Conservation (phyloP, 164 flowering plant species). For the Vitis rotundifolia region DNA sequence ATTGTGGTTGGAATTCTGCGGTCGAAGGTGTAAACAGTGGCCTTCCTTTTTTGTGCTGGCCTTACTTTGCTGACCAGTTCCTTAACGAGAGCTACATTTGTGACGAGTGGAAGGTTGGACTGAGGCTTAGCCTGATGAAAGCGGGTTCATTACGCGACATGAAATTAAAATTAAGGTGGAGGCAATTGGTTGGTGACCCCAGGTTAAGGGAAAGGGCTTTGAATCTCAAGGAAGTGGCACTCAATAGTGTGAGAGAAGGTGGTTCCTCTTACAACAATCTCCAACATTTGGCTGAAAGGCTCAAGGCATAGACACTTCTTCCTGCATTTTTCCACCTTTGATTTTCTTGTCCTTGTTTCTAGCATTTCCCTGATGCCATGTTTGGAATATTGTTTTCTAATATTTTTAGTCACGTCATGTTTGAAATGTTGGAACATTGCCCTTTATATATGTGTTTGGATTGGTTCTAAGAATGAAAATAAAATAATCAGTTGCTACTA, state of each 20-base stretch:
- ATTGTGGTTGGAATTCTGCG: constrained; percentile 72
- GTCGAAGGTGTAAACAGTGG: constrained; percentile 49
- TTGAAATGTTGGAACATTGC: no score
- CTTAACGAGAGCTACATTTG: constrained; percentile 37
- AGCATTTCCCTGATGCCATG: no score
- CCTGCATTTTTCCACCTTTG: no score
- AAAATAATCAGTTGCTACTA: no score
- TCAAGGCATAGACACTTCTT: constrained; percentile 7
- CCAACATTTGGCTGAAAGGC: constrained; percentile 19
- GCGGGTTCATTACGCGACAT: constrained; percentile 25
- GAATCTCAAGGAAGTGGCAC: constrained; percentile 28
- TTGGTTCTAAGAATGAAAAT: no score
- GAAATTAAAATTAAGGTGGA: constrained; percentile 36
- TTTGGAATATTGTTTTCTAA: no score
- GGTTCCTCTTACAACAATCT: constrained; percentile 28
- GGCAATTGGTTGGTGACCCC: constrained; percentile 23
- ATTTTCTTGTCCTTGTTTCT: no score
- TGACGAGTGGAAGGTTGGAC: constrained; percentile 52
- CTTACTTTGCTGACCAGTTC: constrained; percentile 54
- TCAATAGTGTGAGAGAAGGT: constrained; percentile 22
- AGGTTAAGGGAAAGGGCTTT: constrained; percentile 25
- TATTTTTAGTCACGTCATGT: no score
- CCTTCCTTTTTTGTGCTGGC: constrained; percentile 62
- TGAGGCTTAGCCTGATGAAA: constrained; percentile 22
- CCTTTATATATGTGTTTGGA: no score